Evolutionary conservation across 1,139 yeast species (phyloP), one percentile per base, ranked within the genome.

Genomic region (Blastobotrys ciferrii): DNA sequence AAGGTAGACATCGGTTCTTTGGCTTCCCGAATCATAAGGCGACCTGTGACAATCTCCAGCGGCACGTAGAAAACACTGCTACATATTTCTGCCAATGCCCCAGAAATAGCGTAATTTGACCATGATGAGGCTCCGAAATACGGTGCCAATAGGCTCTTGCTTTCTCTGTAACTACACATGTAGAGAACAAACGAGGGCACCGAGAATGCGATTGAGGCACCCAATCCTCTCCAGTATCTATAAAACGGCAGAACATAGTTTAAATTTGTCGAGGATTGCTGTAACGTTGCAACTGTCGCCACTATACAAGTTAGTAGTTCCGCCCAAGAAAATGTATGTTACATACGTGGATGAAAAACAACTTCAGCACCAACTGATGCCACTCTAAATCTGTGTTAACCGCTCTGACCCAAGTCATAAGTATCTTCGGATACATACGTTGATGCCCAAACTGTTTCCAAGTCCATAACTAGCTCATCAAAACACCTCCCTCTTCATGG

Each of bases 21-120:
- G 35, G 35, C 33, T n/a, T 43, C 42, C 23, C 59, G 53, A 13
- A 69, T 60, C 52, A 69, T 73, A 61, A 67, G 60, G 20, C 71
- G 61, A 43, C 73, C 73, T 55, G 68, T 69, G 47, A 69, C 55
- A n/a, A 69, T 70, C 56, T 69, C 73, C 63, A 70, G 65, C 2
- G 73, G 73, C 14, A 72, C 69, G 68, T 70, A 68, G 17, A 70
- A 56, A 38, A 63, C 52, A 14, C 68, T 62, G 40, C 69, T 64
- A 9, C 66, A 60, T 12, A 69, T 25, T 58, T 69, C 73, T 7
- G 73, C 70, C 4, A 57, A 58, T 5, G 64, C 55, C 2, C 73
- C 71, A 9, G 28, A 23, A 9, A 23, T 23, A 6, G 28, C 28
- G 9, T 23, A 23, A 23, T 23, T 23, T 9, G 28, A n/a, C 14